Evolutionary conservation across 2,329 filamentous ascomycete genomes (phyloP).

Genomic region (Arachnomyces sp.): DNA sequence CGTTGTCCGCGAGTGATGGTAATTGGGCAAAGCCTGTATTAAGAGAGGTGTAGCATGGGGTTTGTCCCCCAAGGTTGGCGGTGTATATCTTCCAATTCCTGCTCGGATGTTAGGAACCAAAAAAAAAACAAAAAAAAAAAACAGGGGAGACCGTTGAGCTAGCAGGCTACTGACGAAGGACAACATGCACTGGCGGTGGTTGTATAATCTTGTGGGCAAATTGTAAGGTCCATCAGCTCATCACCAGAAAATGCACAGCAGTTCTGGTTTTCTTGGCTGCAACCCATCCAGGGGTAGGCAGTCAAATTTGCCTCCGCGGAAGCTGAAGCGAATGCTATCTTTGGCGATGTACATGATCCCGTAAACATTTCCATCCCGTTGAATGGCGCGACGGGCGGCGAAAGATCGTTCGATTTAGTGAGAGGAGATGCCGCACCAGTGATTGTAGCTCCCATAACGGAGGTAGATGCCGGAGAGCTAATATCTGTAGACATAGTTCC

Average conservation of each 20-base stretch:
- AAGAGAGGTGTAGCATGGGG: slow-evolving; percentile 21
- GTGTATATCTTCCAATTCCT: slow-evolving; percentile 17
- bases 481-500: too few relatives aligned
- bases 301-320: slow-evolving; percentile 7
- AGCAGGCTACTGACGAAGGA: slow-evolving; percentile 13
- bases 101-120: background rate
- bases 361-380: slow-evolving; percentile 7
- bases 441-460: background rate
- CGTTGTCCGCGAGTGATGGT: slow-evolving; percentile 13
- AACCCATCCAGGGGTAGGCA: slow-evolving; percentile 14
- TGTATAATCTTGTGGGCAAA: slow-evolving; percentile 16
- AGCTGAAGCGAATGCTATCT: background rate
- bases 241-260: slow-evolving; percentile 14
- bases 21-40: slow-evolving; percentile 12
- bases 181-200: slow-evolving; percentile 15
- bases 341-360: slow-evolving; percentile 12
- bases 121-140: background rate
- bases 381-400: background rate
- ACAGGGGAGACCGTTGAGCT: too few relatives aligned
- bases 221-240: slow-evolving; percentile 7
- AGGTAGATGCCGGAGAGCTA: background rate
- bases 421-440: background rate
- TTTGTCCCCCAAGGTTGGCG: slow-evolving; percentile 19
- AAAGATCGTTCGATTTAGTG: background rate
- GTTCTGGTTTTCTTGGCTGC: slow-evolving; percentile 8